Evolutionary conservation across 345 rosid species (phyloP), one percentile per base, ranked within the genome.

Genomic region (Acer saccharum): DNA sequence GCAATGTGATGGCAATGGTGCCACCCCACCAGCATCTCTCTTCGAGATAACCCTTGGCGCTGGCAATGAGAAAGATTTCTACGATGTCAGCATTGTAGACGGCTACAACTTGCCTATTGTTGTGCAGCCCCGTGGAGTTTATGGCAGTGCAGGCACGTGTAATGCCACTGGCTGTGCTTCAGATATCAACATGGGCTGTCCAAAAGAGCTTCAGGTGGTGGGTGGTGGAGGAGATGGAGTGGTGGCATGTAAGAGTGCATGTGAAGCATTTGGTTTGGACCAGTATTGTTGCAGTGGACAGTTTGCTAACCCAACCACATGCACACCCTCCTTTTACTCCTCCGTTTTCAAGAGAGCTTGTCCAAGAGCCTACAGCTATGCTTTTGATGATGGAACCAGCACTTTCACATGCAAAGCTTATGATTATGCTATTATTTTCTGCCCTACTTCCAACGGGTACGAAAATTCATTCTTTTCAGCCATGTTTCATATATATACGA

Each of bases 201-300:
- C 98, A 3, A 95, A 90, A 81, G 99, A 95, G 79, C 98, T 95
- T 77, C 99, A 95, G 70, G 94, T 93, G 78, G 83, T 87, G 61
- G 88, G 89, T n/a, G 87, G 87, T 52, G 80, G 73, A 44, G 84
- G 69, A 72, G 88, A 84, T 43, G 88, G 77, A 68, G 93, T 88
- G 61, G 89, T 93, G 1, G 97, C 89, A 13, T 90, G 98, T 81
- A 93, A 85, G 87, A 93, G 98, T 32, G 97, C 95, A 5, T 95
- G 98, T 27, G 95, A 83, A 50, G 98, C 99, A 71, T 95, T 95
- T 76, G 88, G 97, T 55, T 84, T 89, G 14, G 92, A 92, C 82
- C 94, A 91, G 84, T 91, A 92, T 81, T 95, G 97, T 81, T 96
- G 98, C 82, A 91, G 98, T 73, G 95, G 98, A 35, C 87, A 89